Percentiles rank a stretch among this genome's conserved stretches.
phyloP scores from a whole-genome alignment of 192 early-diverging fungal genomes.

The Allomyces macrogynus region DNA sequence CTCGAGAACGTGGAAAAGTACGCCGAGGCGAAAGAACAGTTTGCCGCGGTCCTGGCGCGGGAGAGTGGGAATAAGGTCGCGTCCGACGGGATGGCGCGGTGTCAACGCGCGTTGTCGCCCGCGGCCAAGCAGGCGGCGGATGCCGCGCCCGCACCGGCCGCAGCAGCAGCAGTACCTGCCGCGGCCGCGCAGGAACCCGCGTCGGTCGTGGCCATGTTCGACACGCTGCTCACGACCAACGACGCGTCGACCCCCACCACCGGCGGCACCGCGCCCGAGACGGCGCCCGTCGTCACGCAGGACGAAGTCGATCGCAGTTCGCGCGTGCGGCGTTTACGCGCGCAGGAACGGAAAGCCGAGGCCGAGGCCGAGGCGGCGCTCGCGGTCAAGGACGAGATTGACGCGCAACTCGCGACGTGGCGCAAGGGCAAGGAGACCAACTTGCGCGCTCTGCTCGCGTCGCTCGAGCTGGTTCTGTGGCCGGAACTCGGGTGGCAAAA shows the following conservation, averaged over 20 bases:
- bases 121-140: conserved; percentile 6
- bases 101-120: conserved; percentile 22
- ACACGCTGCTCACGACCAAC: conserved; percentile 12
- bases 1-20: conserved; percentile 70
- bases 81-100: conserved; percentile 29
- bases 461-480: conserved; percentile 59
- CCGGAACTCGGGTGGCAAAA: conserved; percentile 47
- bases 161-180: background rate
- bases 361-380: conserved; percentile 58
- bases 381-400: conserved; percentile 54
- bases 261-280: background rate
- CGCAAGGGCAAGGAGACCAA: conserved; percentile 75
- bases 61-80: conserved; percentile 16
- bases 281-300: background rate
- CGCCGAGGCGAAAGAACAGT: conserved; percentile 33
- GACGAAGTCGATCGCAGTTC: conserved; percentile 5
- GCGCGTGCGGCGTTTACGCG: conserved; percentile 54
- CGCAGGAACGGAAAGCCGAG: conserved; percentile 42
- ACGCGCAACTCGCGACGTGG: conserved; percentile 54
- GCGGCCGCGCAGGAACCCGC: conserved; percentile 4
- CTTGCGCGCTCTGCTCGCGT: conserved; percentile 65
- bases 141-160: background rate
- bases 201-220: conserved; percentile 14
- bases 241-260: conserved; percentile 8
- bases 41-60: conserved; percentile 13